phyloP scores from a whole-genome alignment of 2,329 filamentous ascomycete species.

The Nemania sp. region DNA sequence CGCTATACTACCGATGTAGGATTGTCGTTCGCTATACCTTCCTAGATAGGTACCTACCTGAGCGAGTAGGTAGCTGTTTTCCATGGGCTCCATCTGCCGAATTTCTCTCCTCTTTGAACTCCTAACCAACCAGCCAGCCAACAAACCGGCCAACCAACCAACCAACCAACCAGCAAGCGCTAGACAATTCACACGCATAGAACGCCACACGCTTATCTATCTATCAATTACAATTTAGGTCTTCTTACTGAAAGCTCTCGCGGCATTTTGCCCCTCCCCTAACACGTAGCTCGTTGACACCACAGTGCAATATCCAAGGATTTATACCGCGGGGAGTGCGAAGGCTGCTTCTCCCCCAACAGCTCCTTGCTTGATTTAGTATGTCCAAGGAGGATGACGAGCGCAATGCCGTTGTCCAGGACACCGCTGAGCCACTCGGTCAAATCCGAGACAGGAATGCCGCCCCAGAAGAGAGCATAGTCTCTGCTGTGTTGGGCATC shows the following conservation, averaged over 20 bases:
- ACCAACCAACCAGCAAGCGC: background rate
- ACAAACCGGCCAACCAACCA: constrained; percentile 10
- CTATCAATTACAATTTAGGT: constrained; percentile 15
- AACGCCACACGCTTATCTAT: constrained; percentile 24
- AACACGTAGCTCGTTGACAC: constrained; percentile 7
- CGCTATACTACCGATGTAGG: too few species aligned
- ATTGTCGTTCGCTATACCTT: background rate
- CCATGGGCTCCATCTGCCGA: constrained; percentile 6
- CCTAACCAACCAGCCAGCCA: constrained; percentile 4
- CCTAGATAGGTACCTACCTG: background rate
- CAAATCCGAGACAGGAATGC: constrained; percentile 44
- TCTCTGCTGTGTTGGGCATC: constrained; percentile 45
- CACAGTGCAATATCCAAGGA: constrained; percentile 1
- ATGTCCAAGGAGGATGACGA: constrained; percentile 44
- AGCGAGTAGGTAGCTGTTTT: too few species aligned
- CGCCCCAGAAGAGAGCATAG: constrained; percentile 34
- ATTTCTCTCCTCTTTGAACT: constrained; percentile 16
- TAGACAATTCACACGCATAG: constrained; percentile 11
- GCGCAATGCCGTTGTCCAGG: constrained; percentile 45
- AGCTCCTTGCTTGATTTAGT: constrained; percentile 33
- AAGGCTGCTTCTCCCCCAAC: constrained; percentile 16
- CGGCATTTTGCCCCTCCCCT: constrained; percentile 13
- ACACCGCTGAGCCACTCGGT: constrained; percentile 47
- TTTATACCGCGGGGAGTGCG: constrained; percentile 14
- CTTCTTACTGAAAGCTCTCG: constrained; percentile 10